A percentile compares a stretch with the other conserved stretches of the same genome.
These are phyloP conservation scores for Aspergillus saccharolyticus DNA, from an alignment of 495 filamentous ascomycete genomes.

Conservation along the genomic window DNA sequence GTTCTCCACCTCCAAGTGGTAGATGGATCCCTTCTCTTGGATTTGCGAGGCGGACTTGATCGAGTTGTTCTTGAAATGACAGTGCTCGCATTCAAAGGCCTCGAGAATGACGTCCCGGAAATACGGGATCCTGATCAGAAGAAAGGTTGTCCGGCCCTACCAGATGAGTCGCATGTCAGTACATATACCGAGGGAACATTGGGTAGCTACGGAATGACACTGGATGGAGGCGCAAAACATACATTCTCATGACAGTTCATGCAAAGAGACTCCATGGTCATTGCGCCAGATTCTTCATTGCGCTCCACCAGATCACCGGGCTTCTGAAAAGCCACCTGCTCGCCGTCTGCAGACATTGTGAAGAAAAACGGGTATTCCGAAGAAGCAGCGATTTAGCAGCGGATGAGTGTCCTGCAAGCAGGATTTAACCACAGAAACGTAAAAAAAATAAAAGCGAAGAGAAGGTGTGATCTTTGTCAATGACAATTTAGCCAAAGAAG, in stretches of 20 bases:
- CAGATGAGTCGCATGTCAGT: not conserved
- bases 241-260: constrained; percentile 89
- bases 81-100: constrained; percentile 90
- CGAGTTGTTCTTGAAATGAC: constrained; percentile 82
- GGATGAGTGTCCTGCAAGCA: no score
- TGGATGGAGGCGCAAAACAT: constrained; percentile 28
- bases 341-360: constrained; percentile 33
- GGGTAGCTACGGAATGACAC: no score
- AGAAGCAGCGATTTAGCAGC: not conserved
- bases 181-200: no score
- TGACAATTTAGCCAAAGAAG: no score
- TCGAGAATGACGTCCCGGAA: constrained; percentile 96
- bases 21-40: constrained; percentile 79
- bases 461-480: no score
- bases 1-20: constrained; percentile 65
- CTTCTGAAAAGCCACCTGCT: constrained; percentile 32
- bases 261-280: constrained; percentile 61
- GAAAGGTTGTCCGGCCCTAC: constrained; percentile 77
- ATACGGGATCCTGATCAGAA: constrained; percentile 87
- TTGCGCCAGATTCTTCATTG: constrained; percentile 43
- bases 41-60: constrained; percentile 86
- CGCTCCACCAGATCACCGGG: constrained; percentile 40
- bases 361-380: not conserved
- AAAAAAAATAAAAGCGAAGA: constrained; percentile 9
- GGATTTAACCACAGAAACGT: no score